These are phyloP conservation scores for Sporopachydermia quercuum DNA, from an alignment of 805 yeast genomes.

Conservation along the genomic window DNA sequence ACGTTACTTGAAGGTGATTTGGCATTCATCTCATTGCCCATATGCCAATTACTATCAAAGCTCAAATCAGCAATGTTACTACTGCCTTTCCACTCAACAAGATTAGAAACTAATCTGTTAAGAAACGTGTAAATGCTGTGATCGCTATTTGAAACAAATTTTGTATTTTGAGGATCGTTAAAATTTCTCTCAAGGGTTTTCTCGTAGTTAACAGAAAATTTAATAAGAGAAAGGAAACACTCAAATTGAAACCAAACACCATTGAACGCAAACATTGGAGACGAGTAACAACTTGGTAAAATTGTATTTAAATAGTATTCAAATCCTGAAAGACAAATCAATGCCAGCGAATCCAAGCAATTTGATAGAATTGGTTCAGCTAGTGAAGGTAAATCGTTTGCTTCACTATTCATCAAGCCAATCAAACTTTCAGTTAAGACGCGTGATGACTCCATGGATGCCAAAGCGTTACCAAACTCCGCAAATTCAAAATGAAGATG, in stretches of 20 bases:
- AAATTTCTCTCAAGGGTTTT: neutral
- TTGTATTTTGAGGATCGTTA: neutral
- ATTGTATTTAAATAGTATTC: neutral
- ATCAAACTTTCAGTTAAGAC: neutral
- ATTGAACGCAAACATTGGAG: neutral
- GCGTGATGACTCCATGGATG: neutral
- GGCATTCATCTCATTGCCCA: neutral
- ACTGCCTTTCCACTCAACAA: neutral
- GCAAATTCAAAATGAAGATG: neutral
- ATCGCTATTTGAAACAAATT: neutral
- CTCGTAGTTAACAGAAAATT: neutral
- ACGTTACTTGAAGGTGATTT: neutral
- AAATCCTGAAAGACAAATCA: neutral
- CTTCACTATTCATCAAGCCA: neutral
- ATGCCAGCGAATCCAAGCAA: neutral
- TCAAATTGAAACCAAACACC: constrained; percentile 1
- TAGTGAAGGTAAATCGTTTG: neutral
- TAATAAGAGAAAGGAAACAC: neutral
- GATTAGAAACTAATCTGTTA: neutral
- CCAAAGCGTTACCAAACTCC: constrained; percentile 1
- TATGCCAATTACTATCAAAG: neutral
- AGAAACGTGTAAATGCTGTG: neutral
- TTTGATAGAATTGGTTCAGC: neutral
- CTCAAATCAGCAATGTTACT: neutral
- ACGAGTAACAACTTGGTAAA: neutral